Base-by-base conservation (phyloP, 331 rosid genomes). In the Pyrus hybrid region DNA sequence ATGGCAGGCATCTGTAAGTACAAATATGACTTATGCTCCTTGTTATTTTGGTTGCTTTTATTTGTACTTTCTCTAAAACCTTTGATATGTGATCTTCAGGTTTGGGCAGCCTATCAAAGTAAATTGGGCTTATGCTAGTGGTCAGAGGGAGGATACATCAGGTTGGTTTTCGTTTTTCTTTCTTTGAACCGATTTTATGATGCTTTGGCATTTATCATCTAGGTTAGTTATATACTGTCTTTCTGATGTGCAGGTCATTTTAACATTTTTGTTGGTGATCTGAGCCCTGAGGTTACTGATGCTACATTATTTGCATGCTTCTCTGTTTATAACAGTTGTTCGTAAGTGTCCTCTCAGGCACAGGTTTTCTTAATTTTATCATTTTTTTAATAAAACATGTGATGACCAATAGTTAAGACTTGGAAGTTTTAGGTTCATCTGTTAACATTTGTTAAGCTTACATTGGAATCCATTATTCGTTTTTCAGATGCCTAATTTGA, bases 101-200 rank as follows among this genome's bases (percentile, higher is more conserved):
- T 92, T 94, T 86, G 97, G 99, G 77, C 99, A 94, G 87, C 96
- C 97, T 74, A 94, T 94, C 83, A 94, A 94, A 85, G 99, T 94
- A 73, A 94, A 94, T 84, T 94, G 96, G 99, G 99, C 99, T 54
- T 94, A 94, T 81, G 97, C 99, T 70, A 92, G 96, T 82, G 96
- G 97, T 74, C 97, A 94, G 90, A 90, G 99, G 80, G 99, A 94
- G 89, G 99, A 94, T 74, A 94, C 99, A 58, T 92, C 97, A 87
- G 97, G 99, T 94, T 73, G 35, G 71, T 73, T 79, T 30, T n/a
- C 21, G 30, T 75, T 71, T 45, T 4, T 45, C 33, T 57, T 63
- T 73, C 54, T 47, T 63, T 9, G 43, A 76, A 58, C 14, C 41
- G 23, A 26, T 58, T 49, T 35, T 56, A 30, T 72, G 16, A 71